Evolutionary conservation across 495 filamentous ascomycete species (phyloP).

Genomic region (Penicillium maclennaniae): DNA sequence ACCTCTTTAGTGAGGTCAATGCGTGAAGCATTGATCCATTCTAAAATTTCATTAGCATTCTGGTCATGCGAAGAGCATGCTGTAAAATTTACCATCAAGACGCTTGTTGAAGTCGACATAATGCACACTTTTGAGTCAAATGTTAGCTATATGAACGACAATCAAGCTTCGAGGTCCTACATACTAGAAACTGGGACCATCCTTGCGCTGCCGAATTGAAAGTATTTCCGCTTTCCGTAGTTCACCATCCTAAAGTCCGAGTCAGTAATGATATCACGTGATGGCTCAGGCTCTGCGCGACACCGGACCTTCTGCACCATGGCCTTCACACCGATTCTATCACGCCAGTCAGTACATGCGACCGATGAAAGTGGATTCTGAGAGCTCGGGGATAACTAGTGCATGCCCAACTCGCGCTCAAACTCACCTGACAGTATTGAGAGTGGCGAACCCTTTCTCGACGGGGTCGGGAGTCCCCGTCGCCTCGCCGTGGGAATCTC

Average conservation of each 20-base stretch:
- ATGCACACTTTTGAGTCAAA: constrained; percentile 62
- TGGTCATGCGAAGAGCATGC: background rate
- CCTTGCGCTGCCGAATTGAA: constrained; percentile 79
- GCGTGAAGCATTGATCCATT: constrained; percentile 80
- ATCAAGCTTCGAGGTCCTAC: constrained; percentile 8
- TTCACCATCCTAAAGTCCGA: constrained; percentile 63
- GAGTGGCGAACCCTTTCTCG: constrained; percentile 74
- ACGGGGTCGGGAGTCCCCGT: constrained; percentile 58
- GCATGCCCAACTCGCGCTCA: background rate
- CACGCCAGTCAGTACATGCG: constrained; percentile 39
- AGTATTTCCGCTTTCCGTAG: constrained; percentile 89
- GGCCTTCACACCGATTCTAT: constrained; percentile 69
- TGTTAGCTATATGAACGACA: constrained; percentile 16
- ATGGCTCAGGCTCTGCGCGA: constrained; percentile 22
- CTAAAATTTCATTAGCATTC: constrained; percentile 37
- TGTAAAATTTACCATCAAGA: constrained; percentile 59
- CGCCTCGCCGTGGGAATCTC: constrained; percentile 47
- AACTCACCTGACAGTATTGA: constrained; percentile 69
- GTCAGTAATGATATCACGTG: constrained; percentile 38
- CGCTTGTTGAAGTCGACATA: constrained; percentile 99
- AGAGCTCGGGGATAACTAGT: background rate
- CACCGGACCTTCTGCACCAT: constrained; percentile 62
- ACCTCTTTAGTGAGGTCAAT: constrained; percentile 78
- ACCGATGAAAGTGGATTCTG: constrained; percentile 36
- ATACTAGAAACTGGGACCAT: constrained; percentile 77